Percentiles rank a stretch among this genome's conserved stretches.
These are phyloP conservation scores for Mrakia gelida DNA, from an alignment of 768 basidiomycete species.

Conservation along the genomic window DNA sequence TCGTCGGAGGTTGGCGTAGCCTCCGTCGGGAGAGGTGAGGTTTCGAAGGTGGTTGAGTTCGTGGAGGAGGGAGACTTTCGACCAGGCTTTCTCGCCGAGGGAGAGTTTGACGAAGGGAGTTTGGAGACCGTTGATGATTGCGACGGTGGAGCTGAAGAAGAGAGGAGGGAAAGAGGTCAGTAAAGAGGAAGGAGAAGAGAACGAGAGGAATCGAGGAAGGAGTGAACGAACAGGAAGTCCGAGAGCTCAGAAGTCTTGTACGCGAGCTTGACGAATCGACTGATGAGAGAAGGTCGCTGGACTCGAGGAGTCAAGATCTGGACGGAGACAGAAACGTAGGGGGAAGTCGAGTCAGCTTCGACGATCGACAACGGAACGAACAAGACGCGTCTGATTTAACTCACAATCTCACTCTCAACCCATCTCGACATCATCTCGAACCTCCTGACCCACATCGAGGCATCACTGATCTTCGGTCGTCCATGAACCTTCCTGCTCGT, in stretches of 20 bases:
- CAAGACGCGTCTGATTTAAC: not conserved
- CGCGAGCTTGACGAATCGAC: constrained; percentile 79
- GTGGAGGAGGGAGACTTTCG: constrained; percentile 64
- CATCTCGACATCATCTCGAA: constrained; percentile 84
- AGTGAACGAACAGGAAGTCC: constrained; percentile 58
- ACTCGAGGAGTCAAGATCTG: constrained; percentile 16
- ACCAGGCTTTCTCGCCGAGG: constrained; percentile 56
- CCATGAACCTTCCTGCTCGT: constrained; percentile 55
- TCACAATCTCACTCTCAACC: constrained; percentile 65
- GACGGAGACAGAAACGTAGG: not conserved
- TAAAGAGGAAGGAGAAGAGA: not conserved
- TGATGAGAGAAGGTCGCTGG: constrained; percentile 53
- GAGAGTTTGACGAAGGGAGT: constrained; percentile 66
- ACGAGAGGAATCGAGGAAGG: not conserved
- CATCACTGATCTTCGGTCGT: constrained; percentile 46
- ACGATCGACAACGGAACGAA: not conserved
- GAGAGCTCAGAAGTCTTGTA: constrained; percentile 74
- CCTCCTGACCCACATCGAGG: constrained; percentile 64
- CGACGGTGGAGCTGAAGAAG: constrained; percentile 52
- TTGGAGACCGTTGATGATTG: constrained; percentile 71
- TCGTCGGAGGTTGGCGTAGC: constrained; percentile 70
- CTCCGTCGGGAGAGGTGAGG: constrained; percentile 60
- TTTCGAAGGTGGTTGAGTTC: constrained; percentile 63
- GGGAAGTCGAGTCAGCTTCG: not conserved
- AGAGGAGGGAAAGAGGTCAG: not conserved